These are phyloP conservation scores for Fusarium staphyleae DNA, from an alignment of 2,329 filamentous ascomycete species.

Conservation along the genomic window DNA sequence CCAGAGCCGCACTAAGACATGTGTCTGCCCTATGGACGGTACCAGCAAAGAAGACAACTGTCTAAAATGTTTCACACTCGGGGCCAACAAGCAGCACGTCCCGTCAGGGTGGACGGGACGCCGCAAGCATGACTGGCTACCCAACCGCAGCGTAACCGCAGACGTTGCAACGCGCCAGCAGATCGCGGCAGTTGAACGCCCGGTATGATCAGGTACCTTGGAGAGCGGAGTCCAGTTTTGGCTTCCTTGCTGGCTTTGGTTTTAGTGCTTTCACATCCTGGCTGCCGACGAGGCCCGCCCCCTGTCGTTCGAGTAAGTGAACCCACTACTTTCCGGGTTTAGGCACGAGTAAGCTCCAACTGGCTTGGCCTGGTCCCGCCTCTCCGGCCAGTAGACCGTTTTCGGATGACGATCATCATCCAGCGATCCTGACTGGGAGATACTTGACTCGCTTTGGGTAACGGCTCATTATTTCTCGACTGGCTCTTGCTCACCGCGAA, in stretches of 20 bases:
- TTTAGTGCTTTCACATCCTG: slow-evolving; percentile 36
- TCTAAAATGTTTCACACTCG: slow-evolving; percentile 20
- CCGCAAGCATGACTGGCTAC: slow-evolving; percentile 25
- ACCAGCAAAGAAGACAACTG: slow-evolving; percentile 8
- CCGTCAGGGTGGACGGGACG: slow-evolving; percentile 13
- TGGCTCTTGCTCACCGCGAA: slow-evolving; percentile 34
- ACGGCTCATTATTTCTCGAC: slow-evolving; percentile 29
- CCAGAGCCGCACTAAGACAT: slow-evolving; percentile 23
- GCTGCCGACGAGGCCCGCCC: slow-evolving; percentile 43
- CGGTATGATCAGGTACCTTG: slow-evolving; percentile 26
- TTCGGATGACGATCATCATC: slow-evolving; percentile 39
- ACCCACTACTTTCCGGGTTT: slow-evolving; percentile 39
- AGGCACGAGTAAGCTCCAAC: slow-evolving; percentile 35
- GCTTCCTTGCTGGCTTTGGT: slow-evolving; percentile 30
- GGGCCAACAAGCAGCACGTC: slow-evolving; percentile 5
- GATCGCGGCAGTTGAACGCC: slow-evolving; percentile 41
- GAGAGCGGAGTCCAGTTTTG: slow-evolving; percentile 32
- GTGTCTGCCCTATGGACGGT: not conserved
- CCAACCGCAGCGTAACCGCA: slow-evolving; percentile 36
- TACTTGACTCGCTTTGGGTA: slow-evolving; percentile 39
- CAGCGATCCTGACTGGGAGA: slow-evolving; percentile 33
- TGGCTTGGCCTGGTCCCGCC: slow-evolving; percentile 32
- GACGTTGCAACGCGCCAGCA: slow-evolving; percentile 37
- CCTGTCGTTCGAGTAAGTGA: slow-evolving; percentile 31
- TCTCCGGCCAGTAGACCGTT: slow-evolving; percentile 41